These are phyloP conservation scores for Aspergillus sclerotiicarbonarius DNA, from an alignment of 495 filamentous ascomycete genomes.

Conservation along the genomic window DNA sequence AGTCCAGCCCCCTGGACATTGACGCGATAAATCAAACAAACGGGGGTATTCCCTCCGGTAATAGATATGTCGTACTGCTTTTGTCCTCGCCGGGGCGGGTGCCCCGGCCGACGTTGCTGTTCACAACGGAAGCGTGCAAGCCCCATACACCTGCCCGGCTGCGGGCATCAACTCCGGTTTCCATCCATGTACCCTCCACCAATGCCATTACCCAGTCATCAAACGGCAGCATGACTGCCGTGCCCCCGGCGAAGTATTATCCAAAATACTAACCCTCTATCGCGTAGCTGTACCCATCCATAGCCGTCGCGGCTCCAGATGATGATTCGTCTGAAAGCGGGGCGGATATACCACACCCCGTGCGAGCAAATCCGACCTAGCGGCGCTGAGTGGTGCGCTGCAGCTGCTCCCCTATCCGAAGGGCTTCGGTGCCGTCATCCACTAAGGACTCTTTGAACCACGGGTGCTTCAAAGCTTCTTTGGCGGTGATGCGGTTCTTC, in stretches of 20 bases:
- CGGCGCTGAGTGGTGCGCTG: constrained; percentile 27
- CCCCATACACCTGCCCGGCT: constrained; percentile 9
- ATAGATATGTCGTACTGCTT: constrained; percentile 8
- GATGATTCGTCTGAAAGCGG: too few species aligned
- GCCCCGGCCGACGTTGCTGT: background rate
- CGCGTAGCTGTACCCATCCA: constrained; percentile 28
- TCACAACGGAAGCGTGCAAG: constrained; percentile 1
- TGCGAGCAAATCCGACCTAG: background rate
- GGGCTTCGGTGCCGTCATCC: constrained; percentile 93
- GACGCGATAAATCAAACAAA: constrained; percentile 15
- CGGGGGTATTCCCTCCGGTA: constrained; percentile 8
- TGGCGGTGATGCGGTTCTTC: constrained; percentile 82
- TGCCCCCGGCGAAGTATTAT: constrained; percentile 34
- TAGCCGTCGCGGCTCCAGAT: background rate
- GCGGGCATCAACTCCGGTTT: background rate
- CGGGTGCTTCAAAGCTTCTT: constrained; percentile 83
- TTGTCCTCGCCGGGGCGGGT: background rate
- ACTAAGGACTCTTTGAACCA: constrained; percentile 88
- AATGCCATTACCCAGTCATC: constrained; percentile 20
- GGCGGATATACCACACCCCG: too few species aligned
- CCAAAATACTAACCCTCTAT: constrained; percentile 35
- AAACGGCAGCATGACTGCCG: constrained; percentile 10
- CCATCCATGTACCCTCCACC: constrained; percentile 9
- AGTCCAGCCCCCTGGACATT: constrained; percentile 12
- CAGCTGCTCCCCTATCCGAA: constrained; percentile 57